Conservation (phyloP, 148 eudicot species). For the Silene latifolia region DNA sequence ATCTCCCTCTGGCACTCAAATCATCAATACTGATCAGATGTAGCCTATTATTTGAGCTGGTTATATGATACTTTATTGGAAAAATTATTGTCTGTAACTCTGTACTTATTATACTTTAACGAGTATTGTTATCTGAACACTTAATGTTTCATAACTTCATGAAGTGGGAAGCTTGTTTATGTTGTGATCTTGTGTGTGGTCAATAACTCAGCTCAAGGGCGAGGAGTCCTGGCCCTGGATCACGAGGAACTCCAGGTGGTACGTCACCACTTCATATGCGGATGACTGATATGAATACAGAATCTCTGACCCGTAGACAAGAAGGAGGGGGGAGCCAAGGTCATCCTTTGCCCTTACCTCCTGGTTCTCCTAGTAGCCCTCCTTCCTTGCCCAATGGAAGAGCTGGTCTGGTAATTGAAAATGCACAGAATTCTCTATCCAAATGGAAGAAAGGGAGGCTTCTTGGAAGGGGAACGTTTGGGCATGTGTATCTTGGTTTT, state of each 20-base stretch:
- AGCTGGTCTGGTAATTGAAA: slow-evolving; percentile 38
- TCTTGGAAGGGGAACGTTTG: slow-evolving; percentile 96
- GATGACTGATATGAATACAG: slow-evolving; percentile 38
- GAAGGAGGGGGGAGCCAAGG: slow-evolving; percentile 69
- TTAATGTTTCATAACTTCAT: slow-evolving; percentile 12
- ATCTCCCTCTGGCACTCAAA: background rate
- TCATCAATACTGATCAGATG: background rate
- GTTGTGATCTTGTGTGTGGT: slow-evolving; percentile 35
- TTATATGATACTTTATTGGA: background rate
- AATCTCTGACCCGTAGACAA: slow-evolving; percentile 54
- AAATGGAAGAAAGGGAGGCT: slow-evolving; percentile 94
- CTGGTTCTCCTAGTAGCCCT: slow-evolving; percentile 73
- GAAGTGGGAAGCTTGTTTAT: slow-evolving; percentile 1
- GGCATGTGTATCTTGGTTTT: slow-evolving; percentile 94
- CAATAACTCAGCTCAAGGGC: slow-evolving; percentile 37
- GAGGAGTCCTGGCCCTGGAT: slow-evolving; percentile 66
- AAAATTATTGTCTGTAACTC: background rate
- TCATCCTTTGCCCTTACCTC: slow-evolving; percentile 89
- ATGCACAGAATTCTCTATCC: slow-evolving; percentile 36
- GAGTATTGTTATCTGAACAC: slow-evolving; percentile 5
- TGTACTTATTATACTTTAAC: background rate
- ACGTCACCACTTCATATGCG: slow-evolving; percentile 72
- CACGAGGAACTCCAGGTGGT: slow-evolving; percentile 48
- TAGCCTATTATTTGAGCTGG: slow-evolving; percentile 1
- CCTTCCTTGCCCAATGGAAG: slow-evolving; percentile 50